Conservation (phyloP, 2,329 filamentous ascomycete genomes). For the Drechslerella coelobrocha region DNA sequence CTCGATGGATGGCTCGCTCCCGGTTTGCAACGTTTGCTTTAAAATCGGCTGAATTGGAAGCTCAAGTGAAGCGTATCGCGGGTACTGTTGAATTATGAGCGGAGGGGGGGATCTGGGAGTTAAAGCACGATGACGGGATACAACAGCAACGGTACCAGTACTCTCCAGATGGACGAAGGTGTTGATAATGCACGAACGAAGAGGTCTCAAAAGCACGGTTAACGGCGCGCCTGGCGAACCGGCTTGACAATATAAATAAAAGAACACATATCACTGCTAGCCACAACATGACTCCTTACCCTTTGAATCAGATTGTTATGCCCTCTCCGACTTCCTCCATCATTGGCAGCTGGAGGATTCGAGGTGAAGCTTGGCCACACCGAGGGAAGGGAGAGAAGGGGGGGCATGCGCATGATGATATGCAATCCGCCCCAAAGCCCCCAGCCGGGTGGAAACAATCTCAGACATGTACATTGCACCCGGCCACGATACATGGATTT, state of each 20-base stretch:
- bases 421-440: slow-evolving; percentile 44
- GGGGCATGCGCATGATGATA: slow-evolving; percentile 33
- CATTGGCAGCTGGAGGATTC: slow-evolving; percentile 36
- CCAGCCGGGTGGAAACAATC: slow-evolving; percentile 42
- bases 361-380: slow-evolving; percentile 16
- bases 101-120: neutral
- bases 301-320: slow-evolving; percentile 2
- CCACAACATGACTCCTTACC: neutral
- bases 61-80: no score
- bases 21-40: no score
- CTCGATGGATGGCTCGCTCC: no score
- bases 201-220: neutral
- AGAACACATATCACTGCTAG: slow-evolving; percentile 25
- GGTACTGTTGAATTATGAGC: no score
- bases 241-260: slow-evolving; percentile 36
- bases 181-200: neutral
- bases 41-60: no score
- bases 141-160: no score
- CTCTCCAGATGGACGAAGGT: no score
- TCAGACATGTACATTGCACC: slow-evolving; percentile 50
- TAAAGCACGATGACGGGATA: no score
- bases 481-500: slow-evolving; percentile 48
- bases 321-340: neutral
- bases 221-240: neutral
- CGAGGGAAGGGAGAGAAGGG: slow-evolving; percentile 15